Evolutionary conservation across 2,329 filamentous ascomycete genomes (phyloP).

Genomic region (Aaosphaeria pasadenensis): DNA sequence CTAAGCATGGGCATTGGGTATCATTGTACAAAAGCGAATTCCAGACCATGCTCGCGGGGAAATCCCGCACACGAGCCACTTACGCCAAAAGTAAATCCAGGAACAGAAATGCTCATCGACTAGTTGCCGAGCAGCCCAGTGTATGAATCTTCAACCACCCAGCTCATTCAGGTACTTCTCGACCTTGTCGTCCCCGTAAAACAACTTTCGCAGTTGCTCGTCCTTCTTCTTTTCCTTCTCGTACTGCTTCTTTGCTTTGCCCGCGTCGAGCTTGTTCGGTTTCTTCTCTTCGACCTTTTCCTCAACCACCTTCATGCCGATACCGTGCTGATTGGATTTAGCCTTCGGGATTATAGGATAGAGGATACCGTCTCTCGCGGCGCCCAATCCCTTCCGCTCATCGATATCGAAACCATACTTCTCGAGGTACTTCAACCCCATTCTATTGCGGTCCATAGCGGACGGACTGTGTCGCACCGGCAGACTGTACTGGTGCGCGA

Average conservation of each 20-base stretch:
- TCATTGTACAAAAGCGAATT: no score
- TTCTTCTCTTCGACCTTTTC: constrained; percentile 24
- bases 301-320: constrained; percentile 55
- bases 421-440: constrained; percentile 65
- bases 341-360: constrained; percentile 69
- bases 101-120: no score
- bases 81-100: no score
- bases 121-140: no score
- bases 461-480: constrained; percentile 70
- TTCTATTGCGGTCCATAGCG: constrained; percentile 65
- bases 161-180: constrained; percentile 64
- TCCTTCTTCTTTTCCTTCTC: constrained; percentile 60
- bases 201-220: constrained; percentile 64
- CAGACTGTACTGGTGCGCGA: constrained; percentile 70
- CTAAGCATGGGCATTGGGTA: no score
- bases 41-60: no score
- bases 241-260: constrained; percentile 62
- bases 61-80: no score
- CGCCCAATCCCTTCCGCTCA: constrained; percentile 68
- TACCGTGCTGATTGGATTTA: constrained; percentile 73
- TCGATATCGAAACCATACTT: constrained; percentile 75
- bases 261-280: constrained; percentile 59
- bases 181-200: constrained; percentile 73
- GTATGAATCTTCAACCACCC: not conserved
- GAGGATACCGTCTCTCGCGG: constrained; percentile 64